phyloP scores from a whole-genome alignment of 257 asterid species.

The Solanum stenotomum region DNA sequence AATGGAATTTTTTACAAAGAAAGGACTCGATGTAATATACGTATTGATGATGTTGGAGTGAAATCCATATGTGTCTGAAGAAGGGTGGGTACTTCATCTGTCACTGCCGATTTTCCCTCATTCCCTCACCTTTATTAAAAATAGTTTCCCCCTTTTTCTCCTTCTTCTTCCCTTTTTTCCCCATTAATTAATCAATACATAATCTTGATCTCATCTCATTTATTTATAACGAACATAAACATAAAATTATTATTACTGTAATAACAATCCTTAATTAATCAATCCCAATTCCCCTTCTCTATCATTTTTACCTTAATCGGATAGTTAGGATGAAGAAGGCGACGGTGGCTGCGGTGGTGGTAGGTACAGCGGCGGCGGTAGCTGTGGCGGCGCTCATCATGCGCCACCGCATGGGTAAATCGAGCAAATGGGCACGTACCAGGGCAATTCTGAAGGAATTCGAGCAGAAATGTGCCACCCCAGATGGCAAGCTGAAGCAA shows the following conservation, averaged over 20 bases:
- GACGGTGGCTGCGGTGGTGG: conserved; percentile 63
- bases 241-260: not conserved
- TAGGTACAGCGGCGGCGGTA: conserved; percentile 60
- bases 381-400: conserved; percentile 60
- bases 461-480: conserved; percentile 74
- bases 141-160: not conserved
- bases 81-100: not conserved
- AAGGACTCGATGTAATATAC: not conserved
- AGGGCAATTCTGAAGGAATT: conserved; percentile 50
- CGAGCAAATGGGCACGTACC: conserved; percentile 55
- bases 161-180: not conserved
- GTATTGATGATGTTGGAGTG: not conserved
- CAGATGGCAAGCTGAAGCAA: conserved; percentile 48
- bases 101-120: conserved; percentile 1
- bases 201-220: not conserved
- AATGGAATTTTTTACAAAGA: no score
- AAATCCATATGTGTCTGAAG: not conserved
- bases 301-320: not conserved
- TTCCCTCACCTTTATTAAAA: not conserved
- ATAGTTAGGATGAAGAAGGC: conserved; percentile 40
- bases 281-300: not conserved
- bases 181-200: not conserved
- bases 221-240: not conserved
- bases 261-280: not conserved
- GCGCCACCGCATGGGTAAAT: conserved; percentile 53